Evolutionary conservation across 164 flowering plant genomes (phyloP).

Genomic region (Saururus chinensis): DNA sequence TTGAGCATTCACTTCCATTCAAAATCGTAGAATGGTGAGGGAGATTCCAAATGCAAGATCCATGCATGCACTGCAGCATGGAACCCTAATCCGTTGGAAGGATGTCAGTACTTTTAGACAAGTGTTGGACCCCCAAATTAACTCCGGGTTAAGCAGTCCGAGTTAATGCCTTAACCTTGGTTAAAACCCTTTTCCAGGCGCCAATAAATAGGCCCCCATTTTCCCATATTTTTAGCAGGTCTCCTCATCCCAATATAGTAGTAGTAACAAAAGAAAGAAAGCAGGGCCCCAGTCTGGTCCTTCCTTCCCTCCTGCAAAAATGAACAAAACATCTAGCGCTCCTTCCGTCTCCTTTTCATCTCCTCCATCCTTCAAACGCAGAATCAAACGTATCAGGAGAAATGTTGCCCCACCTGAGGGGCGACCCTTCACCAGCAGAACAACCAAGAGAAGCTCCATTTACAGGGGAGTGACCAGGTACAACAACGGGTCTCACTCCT

Average conservation of each 20-base stretch:
- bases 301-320: neutral
- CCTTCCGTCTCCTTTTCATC: constrained; percentile 24
- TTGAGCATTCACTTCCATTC: too few species aligned
- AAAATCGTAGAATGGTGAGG: too few species aligned
- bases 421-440: constrained; percentile 7
- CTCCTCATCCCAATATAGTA: too few species aligned
- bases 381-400: constrained; percentile 18
- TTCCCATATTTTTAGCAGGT: too few species aligned
- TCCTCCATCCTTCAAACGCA: constrained; percentile 11
- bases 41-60: neutral
- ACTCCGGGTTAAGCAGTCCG: neutral
- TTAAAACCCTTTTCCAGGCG: too few species aligned
- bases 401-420: constrained; percentile 7
- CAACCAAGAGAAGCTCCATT: constrained; percentile 56
- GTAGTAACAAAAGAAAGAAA: too few species aligned
- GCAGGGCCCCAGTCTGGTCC: neutral
- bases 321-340: neutral
- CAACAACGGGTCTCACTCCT: neutral
- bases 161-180: neutral
- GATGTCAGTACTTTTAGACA: neutral
- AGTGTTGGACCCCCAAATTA: neutral
- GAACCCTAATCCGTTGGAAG: neutral
- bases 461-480: constrained; percentile 96
- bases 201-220: too few species aligned
- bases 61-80: neutral